Conservation (phyloP, 306 rosid genomes). For the Quercus cerris region DNA sequence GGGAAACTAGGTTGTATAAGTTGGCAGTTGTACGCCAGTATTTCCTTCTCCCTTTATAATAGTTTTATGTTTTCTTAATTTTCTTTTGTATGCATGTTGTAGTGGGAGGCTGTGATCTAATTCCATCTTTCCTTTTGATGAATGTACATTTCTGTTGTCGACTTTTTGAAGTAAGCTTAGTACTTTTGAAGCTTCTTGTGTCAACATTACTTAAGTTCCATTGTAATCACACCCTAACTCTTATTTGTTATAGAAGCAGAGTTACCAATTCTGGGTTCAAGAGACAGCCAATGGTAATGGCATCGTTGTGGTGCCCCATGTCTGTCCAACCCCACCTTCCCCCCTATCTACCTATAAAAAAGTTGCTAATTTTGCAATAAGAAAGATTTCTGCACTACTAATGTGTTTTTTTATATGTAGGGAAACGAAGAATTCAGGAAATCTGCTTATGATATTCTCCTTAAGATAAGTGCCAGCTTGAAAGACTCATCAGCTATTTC, state of each 20-base stretch:
- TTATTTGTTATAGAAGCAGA: not conserved
- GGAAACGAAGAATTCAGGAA: conserved; percentile 73
- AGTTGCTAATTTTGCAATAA: conserved; percentile 9
- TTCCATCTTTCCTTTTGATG: too few species aligned
- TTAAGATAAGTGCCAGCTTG: conserved; percentile 62
- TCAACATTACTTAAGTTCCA: not conserved
- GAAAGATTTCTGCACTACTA: conserved; percentile 13
- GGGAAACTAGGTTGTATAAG: not conserved
- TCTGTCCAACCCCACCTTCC: too few species aligned
- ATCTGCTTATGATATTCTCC: conserved; percentile 72
- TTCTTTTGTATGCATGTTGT: not conserved
- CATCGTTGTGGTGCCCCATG: too few species aligned
- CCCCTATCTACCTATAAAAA: too few species aligned
- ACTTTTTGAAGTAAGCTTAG: not conserved
- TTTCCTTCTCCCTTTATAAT: not conserved
- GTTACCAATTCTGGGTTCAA: conserved; percentile 7
- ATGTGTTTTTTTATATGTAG: conserved; percentile 35
- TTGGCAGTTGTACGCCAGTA: not conserved
- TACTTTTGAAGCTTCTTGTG: not conserved
- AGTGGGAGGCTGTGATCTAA: not conserved
- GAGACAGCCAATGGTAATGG: too few species aligned
- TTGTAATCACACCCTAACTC: not conserved
- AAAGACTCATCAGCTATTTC: conserved; percentile 42
- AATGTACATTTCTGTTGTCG: not conserved
- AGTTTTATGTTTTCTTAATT: not conserved